phyloP scores from a whole-genome alignment of 495 filamentous ascomycete species.

The Tuber aestivum region DNA sequence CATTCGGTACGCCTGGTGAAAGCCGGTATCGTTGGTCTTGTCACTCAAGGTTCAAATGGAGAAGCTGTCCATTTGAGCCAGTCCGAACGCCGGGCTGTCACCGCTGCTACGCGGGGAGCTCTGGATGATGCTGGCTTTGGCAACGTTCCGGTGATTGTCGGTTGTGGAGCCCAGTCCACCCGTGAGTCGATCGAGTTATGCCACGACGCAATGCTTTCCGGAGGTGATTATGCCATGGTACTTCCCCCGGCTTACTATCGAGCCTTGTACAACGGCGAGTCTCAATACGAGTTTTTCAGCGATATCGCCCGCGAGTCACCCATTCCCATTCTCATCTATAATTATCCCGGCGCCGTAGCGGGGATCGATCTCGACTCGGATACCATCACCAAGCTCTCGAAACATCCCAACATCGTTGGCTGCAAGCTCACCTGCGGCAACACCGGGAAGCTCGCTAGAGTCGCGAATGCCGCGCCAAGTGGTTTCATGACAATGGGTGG shows the following conservation, averaged over 20 bases:
- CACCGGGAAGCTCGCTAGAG: slow-evolving; percentile 80
- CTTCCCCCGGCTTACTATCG: slow-evolving; percentile 84
- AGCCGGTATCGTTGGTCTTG: slow-evolving; percentile 71
- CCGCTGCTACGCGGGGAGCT: slow-evolving; percentile 65
- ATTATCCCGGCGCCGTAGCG: slow-evolving; percentile 75
- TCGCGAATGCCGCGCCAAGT: slow-evolving; percentile 57
- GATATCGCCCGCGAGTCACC: slow-evolving; percentile 74
- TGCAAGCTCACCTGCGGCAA: slow-evolving; percentile 92
- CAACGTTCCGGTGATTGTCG: slow-evolving; percentile 72
- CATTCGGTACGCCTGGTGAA: slow-evolving; percentile 79
- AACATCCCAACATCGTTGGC: slow-evolving; percentile 81
- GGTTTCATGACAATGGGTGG: slow-evolving; percentile 61
- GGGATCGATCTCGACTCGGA: slow-evolving; percentile 82
- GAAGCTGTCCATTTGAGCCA: slow-evolving; percentile 76
- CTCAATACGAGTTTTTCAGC: slow-evolving; percentile 66
- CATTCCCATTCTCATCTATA: slow-evolving; percentile 87
- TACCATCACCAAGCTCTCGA: slow-evolving; percentile 63
- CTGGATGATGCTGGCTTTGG: slow-evolving; percentile 64
- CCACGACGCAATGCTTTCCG: slow-evolving; percentile 64
- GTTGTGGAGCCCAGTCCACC: slow-evolving; percentile 76
- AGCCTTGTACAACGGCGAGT: slow-evolving; percentile 53
- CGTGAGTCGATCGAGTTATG: slow-evolving; percentile 78
- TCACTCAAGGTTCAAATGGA: slow-evolving; percentile 85
- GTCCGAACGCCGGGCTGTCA: slow-evolving; percentile 63
- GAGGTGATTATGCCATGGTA: slow-evolving; percentile 78